Percentiles rank a stretch among this genome's conserved stretches.
phyloP scores from a whole-genome alignment of 768 basidiomycete species.

The Boletus pseudo-olivaceus region DNA sequence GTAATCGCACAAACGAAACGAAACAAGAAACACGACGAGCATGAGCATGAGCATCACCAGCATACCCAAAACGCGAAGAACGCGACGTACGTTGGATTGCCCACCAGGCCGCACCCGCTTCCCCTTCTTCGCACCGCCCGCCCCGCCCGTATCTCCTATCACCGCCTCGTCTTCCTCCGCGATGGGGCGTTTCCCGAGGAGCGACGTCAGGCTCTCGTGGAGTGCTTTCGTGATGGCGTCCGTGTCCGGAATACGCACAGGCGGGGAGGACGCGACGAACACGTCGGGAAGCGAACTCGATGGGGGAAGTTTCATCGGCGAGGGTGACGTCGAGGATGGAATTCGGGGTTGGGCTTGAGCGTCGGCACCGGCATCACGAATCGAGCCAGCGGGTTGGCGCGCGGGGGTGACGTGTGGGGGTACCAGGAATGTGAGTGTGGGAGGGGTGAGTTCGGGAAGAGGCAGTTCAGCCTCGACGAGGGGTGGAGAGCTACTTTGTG shows the following conservation, averaged over 20 bases:
- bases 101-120: constrained; percentile 39
- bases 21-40: not conserved
- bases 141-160: constrained; percentile 12
- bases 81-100: constrained; percentile 32
- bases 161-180: constrained; percentile 35
- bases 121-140: constrained; percentile 23
- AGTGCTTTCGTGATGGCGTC: constrained; percentile 53
- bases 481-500: constrained; percentile 29
- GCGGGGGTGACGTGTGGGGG: not conserved
- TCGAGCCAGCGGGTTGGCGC: not conserved
- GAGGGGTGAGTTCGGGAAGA: not conserved
- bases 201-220: constrained; percentile 63
- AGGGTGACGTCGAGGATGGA: constrained; percentile 57
- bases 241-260: constrained; percentile 38
- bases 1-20: not conserved
- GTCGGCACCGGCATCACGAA: constrained; percentile 24
- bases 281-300: constrained; percentile 16
- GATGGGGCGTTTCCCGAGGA: constrained; percentile 65
- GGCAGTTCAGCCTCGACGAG: constrained; percentile 2
- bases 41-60: not conserved
- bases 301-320: constrained; percentile 46
- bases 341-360: constrained; percentile 32
- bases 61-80: too few species aligned
- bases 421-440: not conserved
- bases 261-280: constrained; percentile 21